Evolutionary conservation across 2,329 filamentous ascomycete genomes (phyloP).

Genomic region (Botrytis paeoniae): DNA sequence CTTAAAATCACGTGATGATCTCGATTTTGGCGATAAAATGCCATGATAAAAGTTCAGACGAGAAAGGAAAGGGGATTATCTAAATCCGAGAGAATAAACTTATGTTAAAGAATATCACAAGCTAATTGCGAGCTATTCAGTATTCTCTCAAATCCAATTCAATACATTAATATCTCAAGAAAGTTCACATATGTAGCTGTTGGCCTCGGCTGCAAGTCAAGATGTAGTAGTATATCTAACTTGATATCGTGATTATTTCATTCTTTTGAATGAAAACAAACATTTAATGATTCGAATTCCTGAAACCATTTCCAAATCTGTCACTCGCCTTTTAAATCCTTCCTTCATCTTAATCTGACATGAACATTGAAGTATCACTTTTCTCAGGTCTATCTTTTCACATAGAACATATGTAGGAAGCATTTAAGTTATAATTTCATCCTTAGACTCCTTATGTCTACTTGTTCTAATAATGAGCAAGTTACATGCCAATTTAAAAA

Average conservation of each 20-base stretch:
- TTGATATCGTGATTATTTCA: background rate
- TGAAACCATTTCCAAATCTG: background rate
- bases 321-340: background rate
- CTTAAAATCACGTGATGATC: background rate
- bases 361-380: background rate
- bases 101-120: background rate
- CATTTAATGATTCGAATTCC: background rate
- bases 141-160: background rate
- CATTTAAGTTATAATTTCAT: background rate
- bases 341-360: background rate
- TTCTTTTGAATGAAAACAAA: background rate
- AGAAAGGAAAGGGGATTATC: background rate
- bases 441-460: background rate
- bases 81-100: background rate
- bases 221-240: background rate
- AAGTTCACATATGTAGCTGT: background rate
- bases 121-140: background rate
- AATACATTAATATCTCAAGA: background rate
- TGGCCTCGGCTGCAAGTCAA: background rate
- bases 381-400: background rate
- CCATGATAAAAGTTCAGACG: background rate
- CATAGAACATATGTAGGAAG: background rate
- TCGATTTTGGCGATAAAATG: background rate
- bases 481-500: constrained; percentile 5
- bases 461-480: constrained; percentile 8